Evolutionary conservation across 202 grass and related monocot species (phyloP), one percentile per base, ranked within the genome.

Genomic region (Musa balbisiana): DNA sequence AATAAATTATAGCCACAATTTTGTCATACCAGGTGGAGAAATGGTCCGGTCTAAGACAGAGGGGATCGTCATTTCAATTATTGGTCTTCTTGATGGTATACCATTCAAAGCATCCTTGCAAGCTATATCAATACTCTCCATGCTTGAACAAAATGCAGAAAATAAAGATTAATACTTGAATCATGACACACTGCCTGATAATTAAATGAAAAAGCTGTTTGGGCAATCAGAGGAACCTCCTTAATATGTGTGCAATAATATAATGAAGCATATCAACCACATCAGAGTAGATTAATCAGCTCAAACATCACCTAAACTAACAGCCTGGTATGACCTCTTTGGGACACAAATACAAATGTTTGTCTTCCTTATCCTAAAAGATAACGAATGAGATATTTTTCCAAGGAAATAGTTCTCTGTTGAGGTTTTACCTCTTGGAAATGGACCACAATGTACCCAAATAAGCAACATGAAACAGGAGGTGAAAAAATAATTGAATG

Each of bases 51-150:
- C 94, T 81, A 98, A 82, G 53, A 92, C 89, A 74, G 94, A 98
- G 86, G 90, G 94, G 84, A 98, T 93, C 15, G 91, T 98, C 94
- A 98, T 93, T 81, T 98, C 91, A 76, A 98, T 98, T 72, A 98
- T 53, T 84, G 94, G 94, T 80, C 94, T 98, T 82, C 80, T 93
- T 73, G 94, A 98, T 67, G 88, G 83, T 81, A 91, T 22, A 2
- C 94, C 91, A 2, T 25, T 82, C 76, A 81, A 80, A 58, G 94
- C 94, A 85, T 98, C 94, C 80, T 62, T 98, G 74, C 86, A 89
- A 19, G 91, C 94, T 69, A 81, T 15, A 73, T 98, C 83, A 79
- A 98, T 94, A 85, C 93, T 88, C 74, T 93, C 94, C 88, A 98
- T 90, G 63, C 94, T 94, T 81, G 62, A 85, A 43, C 0, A 43